Evolutionary conservation across 164 flowering plant genomes (phyloP).

Genomic region (Dillenia turbinata): DNA sequence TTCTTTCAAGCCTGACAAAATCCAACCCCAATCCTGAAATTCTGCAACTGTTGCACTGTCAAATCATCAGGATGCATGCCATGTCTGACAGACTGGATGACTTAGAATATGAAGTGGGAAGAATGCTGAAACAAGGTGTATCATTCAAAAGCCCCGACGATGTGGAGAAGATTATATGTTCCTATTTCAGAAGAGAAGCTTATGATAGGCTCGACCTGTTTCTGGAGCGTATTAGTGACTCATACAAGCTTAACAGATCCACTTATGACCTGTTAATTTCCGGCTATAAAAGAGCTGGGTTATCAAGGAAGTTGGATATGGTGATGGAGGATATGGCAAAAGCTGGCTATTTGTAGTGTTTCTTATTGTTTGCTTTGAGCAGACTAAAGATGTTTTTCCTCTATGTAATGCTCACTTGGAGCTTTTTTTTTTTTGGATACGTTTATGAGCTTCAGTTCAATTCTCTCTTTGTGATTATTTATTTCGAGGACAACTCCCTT

Average conservation of each 20-base stretch:
- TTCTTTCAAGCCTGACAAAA: constrained; percentile 18
- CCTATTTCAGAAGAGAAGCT: constrained; percentile 42
- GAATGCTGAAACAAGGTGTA: constrained; percentile 45
- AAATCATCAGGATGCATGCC: constrained; percentile 39
- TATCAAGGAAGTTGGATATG: constrained; percentile 26
- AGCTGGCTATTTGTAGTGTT: constrained; percentile 14
- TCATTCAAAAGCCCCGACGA: constrained; percentile 30
- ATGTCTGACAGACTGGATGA: constrained; percentile 41
- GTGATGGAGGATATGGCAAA: constrained; percentile 31
- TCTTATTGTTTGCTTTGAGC: too few relatives aligned
- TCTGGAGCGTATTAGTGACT: constrained; percentile 29
- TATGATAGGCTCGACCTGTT: constrained; percentile 49
- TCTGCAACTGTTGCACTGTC: constrained; percentile 23
- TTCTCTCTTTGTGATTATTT: too few relatives aligned
- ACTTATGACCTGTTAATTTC: constrained; percentile 40
- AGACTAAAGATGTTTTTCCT: too few relatives aligned
- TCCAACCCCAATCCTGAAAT: constrained; percentile 17
- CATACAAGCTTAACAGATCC: constrained; percentile 32
- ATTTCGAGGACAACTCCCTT: too few relatives aligned
- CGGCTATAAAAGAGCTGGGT: constrained; percentile 45
- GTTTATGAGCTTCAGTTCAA: too few relatives aligned
- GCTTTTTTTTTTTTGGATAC: too few relatives aligned
- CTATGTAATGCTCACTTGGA: too few relatives aligned
- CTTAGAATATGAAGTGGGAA: constrained; percentile 41
- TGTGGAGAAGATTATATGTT: constrained; percentile 44